Evolutionary conservation across 2,329 filamentous ascomycete genomes (phyloP), one percentile per base, ranked within the genome.

Genomic region (Capronia americana): DNA sequence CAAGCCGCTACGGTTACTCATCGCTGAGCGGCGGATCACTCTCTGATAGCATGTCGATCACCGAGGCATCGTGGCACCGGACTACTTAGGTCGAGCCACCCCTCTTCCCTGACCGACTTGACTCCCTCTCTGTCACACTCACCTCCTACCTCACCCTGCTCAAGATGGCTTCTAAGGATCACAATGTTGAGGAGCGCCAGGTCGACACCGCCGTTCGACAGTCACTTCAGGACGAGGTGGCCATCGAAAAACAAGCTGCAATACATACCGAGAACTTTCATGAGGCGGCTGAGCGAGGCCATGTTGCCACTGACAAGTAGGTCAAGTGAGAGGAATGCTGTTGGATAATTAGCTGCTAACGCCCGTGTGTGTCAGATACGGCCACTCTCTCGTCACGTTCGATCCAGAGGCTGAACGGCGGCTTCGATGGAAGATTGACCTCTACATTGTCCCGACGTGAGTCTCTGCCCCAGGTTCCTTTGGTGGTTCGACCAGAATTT

Each of bases 261-360:
- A 64, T 67, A 24, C 66, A 67, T 34, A 57, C 41, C 73, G 53
- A 55, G 28, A 28, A 55, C 53, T 51, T 61, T n/a, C 57, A 65
- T 30, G 38, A 32, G 11, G 48, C 50, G 2, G 63, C 63, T 24
- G 81, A 79, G 55, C 74, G 75, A 11, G 82, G 83, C 7, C 78
- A 82, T 50, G 74, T 75, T 4, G 83, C 81, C 0, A 84, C 83
- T 0, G 82, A 85, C 67, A 78, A 79, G 79, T 83, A 71, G 65
- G 75, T 56, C 6, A 2, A 65, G 28, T 12, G 10, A n/a, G 54
- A 56, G 61, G 66, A 11, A 17, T 32, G 53, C 28, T 17, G 28
- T 44, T 17, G 14, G 67, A 30, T 26, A n/a, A n/a, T n/a, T n/a
- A 20, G 88, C 91, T 74, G 92, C 91, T 80, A 92, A 92, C 73